These are phyloP conservation scores for Cyclotella sp. DNA, from an alignment of 108 stramenopile species.

Conservation along the genomic window DNA sequence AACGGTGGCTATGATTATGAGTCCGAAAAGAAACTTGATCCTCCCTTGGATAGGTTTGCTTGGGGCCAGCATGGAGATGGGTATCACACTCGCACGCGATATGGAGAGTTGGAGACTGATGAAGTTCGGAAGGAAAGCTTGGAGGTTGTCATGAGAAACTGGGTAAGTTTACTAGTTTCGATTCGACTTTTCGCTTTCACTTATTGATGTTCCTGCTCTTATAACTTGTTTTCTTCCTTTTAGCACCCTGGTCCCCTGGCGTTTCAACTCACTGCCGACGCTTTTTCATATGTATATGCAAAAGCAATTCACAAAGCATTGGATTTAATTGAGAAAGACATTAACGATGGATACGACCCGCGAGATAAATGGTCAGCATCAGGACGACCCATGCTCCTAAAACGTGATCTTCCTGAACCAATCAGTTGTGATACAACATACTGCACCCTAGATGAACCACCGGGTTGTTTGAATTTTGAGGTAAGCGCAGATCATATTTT, in stretches of 20 bases:
- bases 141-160: conserved; percentile 56
- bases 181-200: too few species aligned
- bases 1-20: conserved; percentile 52
- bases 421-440: conserved; percentile 47
- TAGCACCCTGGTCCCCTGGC: conserved; percentile 63
- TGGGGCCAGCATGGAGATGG: conserved; percentile 55
- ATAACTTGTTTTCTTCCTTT: background rate
- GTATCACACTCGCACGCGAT: conserved; percentile 56
- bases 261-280: conserved; percentile 57
- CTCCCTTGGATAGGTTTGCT: conserved; percentile 40
- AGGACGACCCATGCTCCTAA: conserved; percentile 31
- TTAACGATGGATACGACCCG: conserved; percentile 50
- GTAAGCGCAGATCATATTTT: background rate
- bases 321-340: conserved; percentile 47
- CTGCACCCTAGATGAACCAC: conserved; percentile 55
- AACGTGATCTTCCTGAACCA: conserved; percentile 55
- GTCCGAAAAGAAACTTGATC: conserved; percentile 24
- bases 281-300: conserved; percentile 59
- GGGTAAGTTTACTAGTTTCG: conserved; percentile 13
- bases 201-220: background rate
- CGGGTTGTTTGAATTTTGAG: conserved; percentile 62
- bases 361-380: conserved; percentile 50
- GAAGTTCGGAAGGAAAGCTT: conserved; percentile 35
- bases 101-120: conserved; percentile 52
- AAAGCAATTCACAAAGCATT: conserved; percentile 55